A percentile compares a stretch with the other conserved stretches of the same genome.
These are phyloP conservation scores for Solanum hybrid DNA, from an alignment of 305 asterid species.

Conservation along the genomic window DNA sequence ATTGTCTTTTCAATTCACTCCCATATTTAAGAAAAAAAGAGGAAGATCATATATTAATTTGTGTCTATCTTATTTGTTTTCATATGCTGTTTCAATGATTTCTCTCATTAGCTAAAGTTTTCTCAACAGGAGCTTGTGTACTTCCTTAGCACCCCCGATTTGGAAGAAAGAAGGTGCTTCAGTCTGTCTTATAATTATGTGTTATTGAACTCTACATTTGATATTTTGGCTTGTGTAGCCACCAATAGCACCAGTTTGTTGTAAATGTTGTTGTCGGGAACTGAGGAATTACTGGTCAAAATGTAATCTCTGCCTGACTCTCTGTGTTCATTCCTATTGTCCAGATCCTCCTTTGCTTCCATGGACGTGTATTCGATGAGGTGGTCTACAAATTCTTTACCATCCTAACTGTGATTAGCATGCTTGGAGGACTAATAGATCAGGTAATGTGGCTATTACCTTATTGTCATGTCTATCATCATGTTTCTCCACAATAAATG, in stretches of 20 bases:
- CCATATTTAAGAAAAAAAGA: not conserved
- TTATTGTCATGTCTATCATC: not conserved
- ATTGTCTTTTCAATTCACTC: not conserved
- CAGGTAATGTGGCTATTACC: not conserved
- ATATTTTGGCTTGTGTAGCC: constrained; percentile 23
- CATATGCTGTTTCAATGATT: not conserved
- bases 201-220: not conserved
- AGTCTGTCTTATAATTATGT: not conserved
- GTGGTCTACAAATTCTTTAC: constrained; percentile 47
- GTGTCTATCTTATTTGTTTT: not conserved
- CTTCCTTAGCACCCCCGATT: not conserved
- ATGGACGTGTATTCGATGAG: constrained; percentile 58
- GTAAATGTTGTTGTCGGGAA: constrained; percentile 43
- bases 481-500: not conserved
- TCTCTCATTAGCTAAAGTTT: not conserved
- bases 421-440: not conserved
- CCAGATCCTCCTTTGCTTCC: constrained; percentile 77
- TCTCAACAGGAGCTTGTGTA: not conserved
- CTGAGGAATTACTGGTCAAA: constrained; percentile 55
- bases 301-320: constrained; percentile 42
- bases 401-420: constrained; percentile 2
- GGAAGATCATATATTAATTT: not conserved
- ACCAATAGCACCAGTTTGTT: constrained; percentile 34
- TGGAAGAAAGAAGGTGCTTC: not conserved
- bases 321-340: constrained; percentile 56